Conservation (phyloP, 2,329 filamentous ascomycete genomes). For the Fusarium sp. region DNA sequence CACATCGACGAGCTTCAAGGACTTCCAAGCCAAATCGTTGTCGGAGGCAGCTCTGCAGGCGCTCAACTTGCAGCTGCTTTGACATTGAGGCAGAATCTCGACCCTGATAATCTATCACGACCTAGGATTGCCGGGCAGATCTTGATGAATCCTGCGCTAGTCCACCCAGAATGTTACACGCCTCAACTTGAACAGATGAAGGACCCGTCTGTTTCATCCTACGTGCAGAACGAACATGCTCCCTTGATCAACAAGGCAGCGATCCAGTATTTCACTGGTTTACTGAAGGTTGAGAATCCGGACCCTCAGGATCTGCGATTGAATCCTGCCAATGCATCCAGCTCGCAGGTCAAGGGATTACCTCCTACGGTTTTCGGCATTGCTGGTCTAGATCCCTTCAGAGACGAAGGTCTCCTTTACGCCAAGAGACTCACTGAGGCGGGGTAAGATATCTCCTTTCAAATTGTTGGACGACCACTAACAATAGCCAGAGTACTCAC, state of each 20-base stretch:
- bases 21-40: constrained; percentile 51
- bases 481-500: constrained; percentile 60
- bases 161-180: constrained; percentile 43
- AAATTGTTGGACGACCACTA: too few species aligned
- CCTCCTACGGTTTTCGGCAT: constrained; percentile 63
- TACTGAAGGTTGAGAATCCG: constrained; percentile 45
- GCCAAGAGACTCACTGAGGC: constrained; percentile 60
- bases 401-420: constrained; percentile 65
- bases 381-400: constrained; percentile 62
- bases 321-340: constrained; percentile 52
- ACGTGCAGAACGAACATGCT: constrained; percentile 62
- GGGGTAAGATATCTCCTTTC: constrained; percentile 53
- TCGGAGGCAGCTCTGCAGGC: constrained; percentile 66
- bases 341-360: constrained; percentile 57
- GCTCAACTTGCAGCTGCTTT: constrained; percentile 60
- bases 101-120: constrained; percentile 15
- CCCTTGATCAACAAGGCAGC: constrained; percentile 54
- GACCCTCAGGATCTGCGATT: constrained; percentile 54
- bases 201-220: constrained; percentile 60
- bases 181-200: constrained; percentile 55
- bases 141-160: constrained; percentile 64
- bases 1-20: constrained; percentile 31
- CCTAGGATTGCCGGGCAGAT: constrained; percentile 64
- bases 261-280: constrained; percentile 39
- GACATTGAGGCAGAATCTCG: constrained; percentile 57